Evolutionary conservation across 495 filamentous ascomycete genomes (phyloP), one percentile per base, ranked within the genome.

Genomic region (Xylaria venustula): DNA sequence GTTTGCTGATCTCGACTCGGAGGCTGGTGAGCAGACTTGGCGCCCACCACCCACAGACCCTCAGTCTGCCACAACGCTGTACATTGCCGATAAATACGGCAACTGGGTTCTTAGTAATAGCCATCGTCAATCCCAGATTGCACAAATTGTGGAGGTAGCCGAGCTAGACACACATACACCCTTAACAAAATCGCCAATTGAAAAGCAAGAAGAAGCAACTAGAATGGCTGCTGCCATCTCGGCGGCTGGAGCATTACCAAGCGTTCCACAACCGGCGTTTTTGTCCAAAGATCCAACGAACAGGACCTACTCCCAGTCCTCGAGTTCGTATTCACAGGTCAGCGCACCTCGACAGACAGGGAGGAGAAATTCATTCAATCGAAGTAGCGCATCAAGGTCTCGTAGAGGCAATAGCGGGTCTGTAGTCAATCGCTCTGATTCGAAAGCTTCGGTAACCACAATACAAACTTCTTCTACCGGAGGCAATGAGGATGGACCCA

Each of bases 71-170:
- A 69, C 71, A 2, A 68, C 75, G 1, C 67, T 70, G 26, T 80
- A 75, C 41, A 69, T 76, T 53, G 76, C 77, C 26, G 75, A 82
- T 60, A 80, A 68, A 58, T 69, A 67, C 32, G 75, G 76, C 0
- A 80, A 80, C 61, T 81, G 78, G 79, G 70, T 78, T 12, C 64
- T 78, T 4, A 71, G 73, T 19, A 67, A 68, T 12, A 52, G 62
- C 20, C 52, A 68, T 41, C 63, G 56, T 25, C 60, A 50, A 37
- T 64, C 70, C 4, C 64, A 59, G 17, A 53, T 62, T 12, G 48
- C 58, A 3, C 62, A 65, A 36, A 45, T 62, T 15, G 41, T 53
- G 0, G 54, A 68, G 40, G 52, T 52, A n/a, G 64, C 67, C 7
- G 68, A 72, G 19, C 62, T 70, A 1, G 76, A 77, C 53, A 60